These are phyloP conservation scores for Phialophora expanda DNA, from an alignment of 2,329 filamentous ascomycete genomes.

Conservation along the genomic window DNA sequence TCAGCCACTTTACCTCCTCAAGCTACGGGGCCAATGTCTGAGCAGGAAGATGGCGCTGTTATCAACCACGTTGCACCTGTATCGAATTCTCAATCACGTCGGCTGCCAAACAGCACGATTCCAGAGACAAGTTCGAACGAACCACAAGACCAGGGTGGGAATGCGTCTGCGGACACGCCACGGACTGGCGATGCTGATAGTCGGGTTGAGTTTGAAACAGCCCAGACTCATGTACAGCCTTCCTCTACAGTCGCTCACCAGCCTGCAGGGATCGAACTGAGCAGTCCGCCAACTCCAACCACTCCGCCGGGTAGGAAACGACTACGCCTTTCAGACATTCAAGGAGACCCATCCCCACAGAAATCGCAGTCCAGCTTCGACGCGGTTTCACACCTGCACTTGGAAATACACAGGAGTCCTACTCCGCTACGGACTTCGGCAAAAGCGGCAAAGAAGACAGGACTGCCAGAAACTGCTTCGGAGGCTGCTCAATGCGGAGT, in stretches of 20 bases:
- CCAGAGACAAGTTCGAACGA: constrained; percentile 36
- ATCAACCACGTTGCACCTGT: neutral
- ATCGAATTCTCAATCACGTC: constrained; percentile 11
- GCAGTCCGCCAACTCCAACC: constrained; percentile 27
- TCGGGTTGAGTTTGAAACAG: constrained; percentile 34
- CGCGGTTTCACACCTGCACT: constrained; percentile 23
- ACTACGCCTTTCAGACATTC: constrained; percentile 35
- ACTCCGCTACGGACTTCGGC: neutral
- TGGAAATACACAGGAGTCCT: constrained; percentile 18
- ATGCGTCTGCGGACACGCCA: neutral
- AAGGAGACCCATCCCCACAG: constrained; percentile 30
- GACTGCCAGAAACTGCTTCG: neutral
- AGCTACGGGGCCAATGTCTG: neutral
- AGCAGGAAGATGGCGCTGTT: neutral
- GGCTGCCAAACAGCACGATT: constrained; percentile 25
- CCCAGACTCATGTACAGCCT: constrained; percentile 26
- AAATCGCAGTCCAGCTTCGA: constrained; percentile 35
- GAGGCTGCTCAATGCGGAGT: neutral
- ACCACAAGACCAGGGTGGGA: constrained; percentile 9
- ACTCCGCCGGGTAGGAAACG: constrained; percentile 31
- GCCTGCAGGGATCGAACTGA: constrained; percentile 12
- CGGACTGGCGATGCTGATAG: constrained; percentile 11
- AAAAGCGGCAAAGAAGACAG: neutral
- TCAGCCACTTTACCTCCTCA: neutral
- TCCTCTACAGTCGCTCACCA: constrained; percentile 8